Evolutionary conservation across 2,329 filamentous ascomycete genomes (phyloP).

Genomic region (Pestalotiopsis sp.): DNA sequence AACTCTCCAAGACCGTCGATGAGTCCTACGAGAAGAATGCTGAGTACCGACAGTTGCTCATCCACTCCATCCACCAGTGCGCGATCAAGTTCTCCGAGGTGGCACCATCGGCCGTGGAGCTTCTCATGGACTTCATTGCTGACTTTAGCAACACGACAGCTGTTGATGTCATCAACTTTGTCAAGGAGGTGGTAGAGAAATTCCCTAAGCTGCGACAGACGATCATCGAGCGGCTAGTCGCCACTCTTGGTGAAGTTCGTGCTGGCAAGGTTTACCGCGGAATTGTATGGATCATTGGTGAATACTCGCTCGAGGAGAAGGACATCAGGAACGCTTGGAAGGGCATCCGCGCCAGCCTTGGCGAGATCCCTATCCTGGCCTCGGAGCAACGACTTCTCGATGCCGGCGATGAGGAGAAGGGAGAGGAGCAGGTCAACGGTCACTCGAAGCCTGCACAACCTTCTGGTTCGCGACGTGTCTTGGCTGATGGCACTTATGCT

Average conservation of each 20-base stretch:
- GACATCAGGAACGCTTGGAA: constrained; percentile 98
- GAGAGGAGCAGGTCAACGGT: constrained; percentile 73
- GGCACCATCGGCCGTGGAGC: constrained; percentile 91
- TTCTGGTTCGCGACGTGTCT: constrained; percentile 84
- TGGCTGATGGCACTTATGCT: constrained; percentile 96
- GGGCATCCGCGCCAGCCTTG: constrained; percentile 87
- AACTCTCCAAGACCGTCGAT: constrained; percentile 94
- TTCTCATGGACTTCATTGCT: constrained; percentile 98
- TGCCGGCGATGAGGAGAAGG: constrained; percentile 73
- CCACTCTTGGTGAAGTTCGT: constrained; percentile 88
- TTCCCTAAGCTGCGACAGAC: constrained; percentile 87
- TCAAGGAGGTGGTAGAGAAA: constrained; percentile 98
- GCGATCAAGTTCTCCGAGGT: constrained; percentile 99
- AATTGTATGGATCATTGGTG: constrained; percentile 95
- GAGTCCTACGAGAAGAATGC: constrained; percentile 98
- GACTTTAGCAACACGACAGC: constrained; percentile 98
- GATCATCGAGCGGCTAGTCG: constrained; percentile 86
- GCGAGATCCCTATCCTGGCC: constrained; percentile 94
- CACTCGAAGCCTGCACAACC: constrained; percentile 75
- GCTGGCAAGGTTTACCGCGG: constrained; percentile 97
- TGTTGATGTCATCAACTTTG: constrained; percentile 96
- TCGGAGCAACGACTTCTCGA: constrained; percentile 92
- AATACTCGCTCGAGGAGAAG: constrained; percentile 91
- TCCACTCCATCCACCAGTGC: constrained; percentile 96
- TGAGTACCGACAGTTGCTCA: constrained; percentile 92